Conservation (phyloP, 1,284 basidiomycete species). For the Ceratobasidium sp. region DNA sequence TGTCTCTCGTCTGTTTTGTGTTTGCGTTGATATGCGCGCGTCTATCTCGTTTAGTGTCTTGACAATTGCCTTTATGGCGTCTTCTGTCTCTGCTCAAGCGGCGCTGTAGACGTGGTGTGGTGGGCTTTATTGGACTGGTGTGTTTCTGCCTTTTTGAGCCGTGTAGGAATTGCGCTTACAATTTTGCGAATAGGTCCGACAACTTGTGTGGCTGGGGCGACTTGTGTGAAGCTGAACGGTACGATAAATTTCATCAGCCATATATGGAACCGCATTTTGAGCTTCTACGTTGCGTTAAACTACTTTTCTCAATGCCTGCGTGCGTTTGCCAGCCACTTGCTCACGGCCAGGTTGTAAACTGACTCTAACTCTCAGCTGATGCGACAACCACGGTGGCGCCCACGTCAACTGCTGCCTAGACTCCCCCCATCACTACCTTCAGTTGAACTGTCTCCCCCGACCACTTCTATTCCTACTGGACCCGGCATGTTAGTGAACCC, state of each 20-base stretch:
- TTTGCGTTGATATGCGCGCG: constrained; percentile 1
- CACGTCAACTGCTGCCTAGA: neutral
- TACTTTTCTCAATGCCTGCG: constrained; percentile 6
- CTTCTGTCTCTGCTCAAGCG: constrained; percentile 13
- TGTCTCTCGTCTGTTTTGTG: neutral
- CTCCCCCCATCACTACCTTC: no score
- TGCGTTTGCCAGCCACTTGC: neutral
- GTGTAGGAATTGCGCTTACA: neutral
- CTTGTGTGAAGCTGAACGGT: neutral
- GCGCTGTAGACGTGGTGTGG: constrained; percentile 12
- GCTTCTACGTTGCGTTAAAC: neutral
- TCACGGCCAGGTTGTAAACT: no score
- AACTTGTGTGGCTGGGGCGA: neutral
- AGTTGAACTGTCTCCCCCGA: neutral
- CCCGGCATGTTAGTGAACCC: neutral
- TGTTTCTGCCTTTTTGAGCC: neutral
- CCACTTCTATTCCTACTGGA: neutral
- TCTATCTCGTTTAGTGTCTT: constrained; percentile 3
- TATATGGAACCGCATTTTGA: neutral
- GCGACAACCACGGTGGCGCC: neutral
- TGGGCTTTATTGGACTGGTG: constrained; percentile 18
- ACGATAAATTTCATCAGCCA: neutral
- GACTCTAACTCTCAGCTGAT: no score
- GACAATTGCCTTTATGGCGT: constrained; percentile 1
- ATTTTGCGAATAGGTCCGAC: neutral